A percentile compares a stretch with the other conserved stretches of the same genome.
Conservation (phyloP, 2,329 filamentous ascomycete genomes). For the Trichoderma cornu-damae region DNA sequence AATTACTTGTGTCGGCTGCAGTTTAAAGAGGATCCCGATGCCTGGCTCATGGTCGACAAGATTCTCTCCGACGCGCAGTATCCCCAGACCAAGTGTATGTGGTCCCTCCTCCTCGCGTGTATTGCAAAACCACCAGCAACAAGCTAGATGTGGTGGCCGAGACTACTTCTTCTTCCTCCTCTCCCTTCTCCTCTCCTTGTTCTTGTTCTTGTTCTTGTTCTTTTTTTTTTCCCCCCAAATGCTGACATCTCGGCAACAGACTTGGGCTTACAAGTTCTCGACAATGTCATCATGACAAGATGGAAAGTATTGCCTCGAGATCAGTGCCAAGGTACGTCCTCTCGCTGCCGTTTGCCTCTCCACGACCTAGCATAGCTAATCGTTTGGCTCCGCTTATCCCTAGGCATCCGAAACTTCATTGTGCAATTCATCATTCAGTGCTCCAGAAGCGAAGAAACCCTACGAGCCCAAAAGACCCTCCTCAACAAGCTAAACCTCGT, state of each 20-base stretch:
- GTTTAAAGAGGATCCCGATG: conserved; percentile 99
- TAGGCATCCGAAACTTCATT: conserved; percentile 97
- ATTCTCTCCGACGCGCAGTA: conserved; percentile 91
- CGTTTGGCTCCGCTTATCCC: conserved; percentile 25
- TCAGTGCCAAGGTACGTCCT: conserved; percentile 73
- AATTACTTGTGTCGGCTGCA: conserved; percentile 36
- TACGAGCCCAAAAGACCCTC: conserved; percentile 78
- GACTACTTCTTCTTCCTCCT: no score
- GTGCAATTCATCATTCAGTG: conserved; percentile 97
- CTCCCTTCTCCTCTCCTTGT: background rate
- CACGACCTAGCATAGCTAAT: conserved; percentile 21
- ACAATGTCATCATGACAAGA: conserved; percentile 97
- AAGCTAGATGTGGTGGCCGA: background rate
- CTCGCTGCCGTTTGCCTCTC: background rate
- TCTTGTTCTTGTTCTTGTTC: background rate
- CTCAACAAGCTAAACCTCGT: conserved; percentile 98
- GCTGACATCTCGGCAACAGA: conserved; percentile 48
- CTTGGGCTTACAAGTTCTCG: conserved; percentile 89
- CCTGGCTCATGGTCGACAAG: conserved; percentile 96
- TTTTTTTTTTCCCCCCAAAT: no score
- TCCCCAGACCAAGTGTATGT: conserved; percentile 90
- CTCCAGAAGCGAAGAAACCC: conserved; percentile 81
- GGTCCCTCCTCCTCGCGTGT: conserved; percentile 2
- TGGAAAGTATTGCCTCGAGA: conserved; percentile 97
- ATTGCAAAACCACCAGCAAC: background rate